phyloP scores from a whole-genome alignment of 306 rosid species.

The Psophocarpus tetragonolobus region DNA sequence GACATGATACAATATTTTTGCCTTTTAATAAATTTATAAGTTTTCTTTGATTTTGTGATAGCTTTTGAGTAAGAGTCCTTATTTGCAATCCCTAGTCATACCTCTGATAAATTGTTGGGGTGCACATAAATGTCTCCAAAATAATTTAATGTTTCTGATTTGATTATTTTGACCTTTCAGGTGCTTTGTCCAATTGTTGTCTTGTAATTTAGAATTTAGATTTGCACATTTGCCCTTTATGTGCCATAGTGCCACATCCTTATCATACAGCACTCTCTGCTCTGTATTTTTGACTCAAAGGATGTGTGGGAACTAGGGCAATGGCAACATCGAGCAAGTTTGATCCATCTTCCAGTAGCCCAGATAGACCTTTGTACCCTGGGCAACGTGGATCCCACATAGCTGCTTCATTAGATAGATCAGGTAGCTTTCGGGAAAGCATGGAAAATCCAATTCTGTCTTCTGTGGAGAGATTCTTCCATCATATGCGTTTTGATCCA shows the following conservation, averaged over 20 bases:
- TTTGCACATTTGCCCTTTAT: slow-evolving; percentile 58
- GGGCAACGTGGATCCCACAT: slow-evolving; percentile 98
- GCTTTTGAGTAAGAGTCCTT: slow-evolving; percentile 7
- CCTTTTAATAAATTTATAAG: neutral
- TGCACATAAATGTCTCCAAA: neutral
- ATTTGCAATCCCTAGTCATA: slow-evolving; percentile 1
- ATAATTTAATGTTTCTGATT: slow-evolving; percentile 30
- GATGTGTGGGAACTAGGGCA: slow-evolving; percentile 64
- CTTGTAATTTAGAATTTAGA: slow-evolving; percentile 39
- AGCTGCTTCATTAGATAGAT: slow-evolving; percentile 79
- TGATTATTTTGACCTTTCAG: slow-evolving; percentile 52
- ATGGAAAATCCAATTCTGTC: slow-evolving; percentile 80
- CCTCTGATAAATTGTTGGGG: neutral
- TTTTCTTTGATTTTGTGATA: slow-evolving; percentile 10
- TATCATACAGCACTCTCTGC: slow-evolving; percentile 70
- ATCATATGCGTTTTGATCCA: slow-evolving; percentile 67
- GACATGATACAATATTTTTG: neutral
- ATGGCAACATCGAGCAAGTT: slow-evolving; percentile 94
- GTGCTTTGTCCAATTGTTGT: slow-evolving; percentile 41
- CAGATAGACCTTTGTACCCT: slow-evolving; percentile 80
- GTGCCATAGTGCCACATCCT: slow-evolving; percentile 48
- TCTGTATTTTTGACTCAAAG: slow-evolving; percentile 54
- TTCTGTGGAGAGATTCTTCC: slow-evolving; percentile 69
- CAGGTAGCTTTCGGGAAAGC: slow-evolving; percentile 88
- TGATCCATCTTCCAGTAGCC: slow-evolving; percentile 87